A percentile compares a stretch with the other conserved stretches of the same genome.
phyloP scores from a whole-genome alignment of 108 stramenopile species.

The Cyclostephanos tholiformis region DNA sequence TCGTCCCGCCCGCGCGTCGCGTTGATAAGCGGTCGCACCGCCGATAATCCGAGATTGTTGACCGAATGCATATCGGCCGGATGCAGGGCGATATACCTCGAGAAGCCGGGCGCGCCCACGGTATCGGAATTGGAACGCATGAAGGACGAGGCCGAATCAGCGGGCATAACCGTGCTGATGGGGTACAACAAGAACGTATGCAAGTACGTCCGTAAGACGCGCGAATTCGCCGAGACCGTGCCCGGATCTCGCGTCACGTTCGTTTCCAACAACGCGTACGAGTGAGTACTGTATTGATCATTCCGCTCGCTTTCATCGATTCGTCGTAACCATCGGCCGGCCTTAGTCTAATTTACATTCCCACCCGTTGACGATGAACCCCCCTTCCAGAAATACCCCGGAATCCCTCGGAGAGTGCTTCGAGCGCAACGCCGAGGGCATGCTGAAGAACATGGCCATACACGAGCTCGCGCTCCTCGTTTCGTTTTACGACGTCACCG shows the following conservation, averaged over 20 bases:
- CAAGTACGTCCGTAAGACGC: conserved; percentile 89
- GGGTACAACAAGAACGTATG: conserved; percentile 95
- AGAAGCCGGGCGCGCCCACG: conserved; percentile 93
- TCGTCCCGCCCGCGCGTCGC: conserved; percentile 74
- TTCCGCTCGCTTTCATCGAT: conserved; percentile 73
- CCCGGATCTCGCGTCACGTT: conserved; percentile 83
- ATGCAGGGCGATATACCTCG: conserved; percentile 80
- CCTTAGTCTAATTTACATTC: no score
- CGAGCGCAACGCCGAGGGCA: conserved; percentile 91
- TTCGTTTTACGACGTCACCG: conserved; percentile 87
- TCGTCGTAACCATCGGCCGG: conserved; percentile 88
- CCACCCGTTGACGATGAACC: no score
- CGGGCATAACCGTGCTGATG: conserved; percentile 83
- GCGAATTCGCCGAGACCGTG: conserved; percentile 77
- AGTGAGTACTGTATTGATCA: conserved; percentile 30
- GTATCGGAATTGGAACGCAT: conserved; percentile 75
- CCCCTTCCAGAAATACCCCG: conserved; percentile 76
- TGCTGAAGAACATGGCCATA: conserved; percentile 96
- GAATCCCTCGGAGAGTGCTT: conserved; percentile 93
- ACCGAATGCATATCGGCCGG: conserved; percentile 75
- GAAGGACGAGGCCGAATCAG: conserved; percentile 71
- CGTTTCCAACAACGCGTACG: conserved; percentile 91
- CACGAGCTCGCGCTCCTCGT: conserved; percentile 90
- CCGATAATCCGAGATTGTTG: conserved; percentile 88
- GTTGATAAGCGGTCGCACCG: conserved; percentile 86